A percentile compares a stretch with the other conserved stretches of the same genome.
These are phyloP conservation scores for Viola pubescens DNA, from an alignment of 441 rosid genomes.

Conservation along the genomic window DNA sequence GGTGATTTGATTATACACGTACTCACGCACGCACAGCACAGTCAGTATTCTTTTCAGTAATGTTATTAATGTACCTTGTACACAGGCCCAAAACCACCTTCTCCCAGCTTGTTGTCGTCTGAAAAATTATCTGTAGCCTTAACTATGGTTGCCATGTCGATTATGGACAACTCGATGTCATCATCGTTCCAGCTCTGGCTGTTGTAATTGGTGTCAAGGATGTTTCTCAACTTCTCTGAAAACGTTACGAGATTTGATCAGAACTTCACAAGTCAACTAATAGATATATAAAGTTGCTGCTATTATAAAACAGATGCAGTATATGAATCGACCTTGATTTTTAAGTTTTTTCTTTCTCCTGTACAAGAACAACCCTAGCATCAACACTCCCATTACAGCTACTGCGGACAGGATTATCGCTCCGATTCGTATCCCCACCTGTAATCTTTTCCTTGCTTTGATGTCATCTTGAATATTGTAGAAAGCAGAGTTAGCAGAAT, in stretches of 20 bases:
- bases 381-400: conserved; percentile 7
- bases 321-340: conserved; percentile 8
- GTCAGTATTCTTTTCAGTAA: neutral
- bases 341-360: conserved; percentile 6
- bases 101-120: neutral
- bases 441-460: neutral
- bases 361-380: conserved; percentile 5
- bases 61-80: neutral
- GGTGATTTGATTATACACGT: no score
- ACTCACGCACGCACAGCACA: no score
- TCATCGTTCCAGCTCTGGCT: conserved; percentile 1
- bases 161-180: neutral
- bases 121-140: neutral
- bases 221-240: conserved; percentile 12
- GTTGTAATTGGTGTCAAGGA: neutral
- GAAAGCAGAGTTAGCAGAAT: neutral
- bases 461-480: conserved; percentile 9
- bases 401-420: conserved; percentile 7
- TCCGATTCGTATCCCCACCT: conserved; percentile 5
- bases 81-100: conserved; percentile 1
- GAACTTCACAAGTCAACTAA: neutral
- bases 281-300: neutral
- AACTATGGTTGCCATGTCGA: neutral
- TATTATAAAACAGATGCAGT: neutral
- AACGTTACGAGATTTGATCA: neutral